Evolutionary conservation across 768 basidiomycete genomes (phyloP), one percentile per base, ranked within the genome.

Genomic region (Leccinum olivaceopallidum): DNA sequence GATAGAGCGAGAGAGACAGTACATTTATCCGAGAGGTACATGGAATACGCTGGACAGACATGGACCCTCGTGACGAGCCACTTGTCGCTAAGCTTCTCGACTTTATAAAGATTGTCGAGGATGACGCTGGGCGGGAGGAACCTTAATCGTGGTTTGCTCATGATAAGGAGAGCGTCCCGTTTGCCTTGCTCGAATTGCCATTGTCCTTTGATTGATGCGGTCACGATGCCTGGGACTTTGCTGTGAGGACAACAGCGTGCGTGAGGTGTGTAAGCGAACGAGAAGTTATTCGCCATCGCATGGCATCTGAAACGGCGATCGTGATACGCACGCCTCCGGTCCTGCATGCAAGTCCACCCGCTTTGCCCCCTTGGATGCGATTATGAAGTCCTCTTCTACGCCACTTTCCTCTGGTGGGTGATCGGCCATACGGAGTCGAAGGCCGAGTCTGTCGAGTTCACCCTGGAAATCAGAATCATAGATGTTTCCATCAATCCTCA

Each of bases 121-220:
- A 74, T 39, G 51, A 65, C 66, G 9, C 64, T 50, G 1, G 2
- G 49, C 0, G 73, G 72, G 48, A 73, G 49, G 44, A 13, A 75
- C 2, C n/a, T 22, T 24, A 55, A 28, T 12, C 68, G 71, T 6
- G 77, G 76, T 14, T 34, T 58, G 48, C 63, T 62, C 75, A 78
- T 78, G 63, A 76, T 62, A 8, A 78, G 60, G 32, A 78, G 58
- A n/a, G 77, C 77, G 4, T 71, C 75, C 2, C 71, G 74, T 51
- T 63, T 69, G 0, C 72, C 70, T 18, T 20, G 56, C 7, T 69
- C 68, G 58, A 77, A 78, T 39, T 73, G 67, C 76, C 76, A 78
- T 28, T 69, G 66, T 4, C 71, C 76, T 47, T 73, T 73, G 61
- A 78, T 28, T 20, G 75, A 68, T 0, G 74, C 75, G 8, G 60